Conservation (phyloP, 2,329 filamentous ascomycete species). For the Exophiala dermatitidis region DNA sequence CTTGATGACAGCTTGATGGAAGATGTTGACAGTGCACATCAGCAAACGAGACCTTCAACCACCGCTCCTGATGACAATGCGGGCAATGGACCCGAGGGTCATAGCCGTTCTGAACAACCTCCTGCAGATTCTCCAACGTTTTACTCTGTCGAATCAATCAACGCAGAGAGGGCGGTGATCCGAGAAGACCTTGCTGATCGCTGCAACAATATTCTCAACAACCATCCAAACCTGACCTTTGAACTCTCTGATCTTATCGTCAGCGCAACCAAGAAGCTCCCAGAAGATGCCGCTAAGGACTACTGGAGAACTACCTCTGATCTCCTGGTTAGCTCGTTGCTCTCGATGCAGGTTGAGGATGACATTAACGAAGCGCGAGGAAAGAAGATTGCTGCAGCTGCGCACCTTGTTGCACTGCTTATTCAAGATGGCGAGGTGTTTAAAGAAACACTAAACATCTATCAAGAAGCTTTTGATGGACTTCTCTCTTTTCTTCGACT, state of each 20-base stretch:
- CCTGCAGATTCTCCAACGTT: background rate
- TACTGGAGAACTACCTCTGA: slow-evolving; percentile 67
- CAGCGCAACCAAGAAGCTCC: slow-evolving; percentile 58
- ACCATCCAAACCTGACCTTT: slow-evolving; percentile 80
- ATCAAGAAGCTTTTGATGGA: slow-evolving; percentile 64
- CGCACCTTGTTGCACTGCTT: slow-evolving; percentile 73
- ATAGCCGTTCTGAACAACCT: background rate
- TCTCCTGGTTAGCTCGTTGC: slow-evolving; percentile 75
- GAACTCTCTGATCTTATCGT: slow-evolving; percentile 83
- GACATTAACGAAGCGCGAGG: slow-evolving; percentile 50
- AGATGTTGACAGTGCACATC: slow-evolving; percentile 1
- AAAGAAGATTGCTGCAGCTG: slow-evolving; percentile 78
- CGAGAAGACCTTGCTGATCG: slow-evolving; percentile 76
- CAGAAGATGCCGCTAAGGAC: slow-evolving; percentile 49
- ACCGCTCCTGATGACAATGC: slow-evolving; percentile 22
- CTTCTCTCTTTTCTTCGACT: slow-evolving; percentile 74
- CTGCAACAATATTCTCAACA: slow-evolving; percentile 81
- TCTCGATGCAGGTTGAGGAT: slow-evolving; percentile 56
- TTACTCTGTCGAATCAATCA: slow-evolving; percentile 64
- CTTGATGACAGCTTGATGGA: slow-evolving; percentile 18
- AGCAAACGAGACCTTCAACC: slow-evolving; percentile 7
- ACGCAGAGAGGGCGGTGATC: slow-evolving; percentile 65
- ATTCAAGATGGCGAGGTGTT: slow-evolving; percentile 81
- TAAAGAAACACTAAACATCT: slow-evolving; percentile 62
- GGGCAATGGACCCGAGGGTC: slow-evolving; percentile 13